Conservation (phyloP, 345 rosid genomes). For the Toxicodendron radicans region DNA sequence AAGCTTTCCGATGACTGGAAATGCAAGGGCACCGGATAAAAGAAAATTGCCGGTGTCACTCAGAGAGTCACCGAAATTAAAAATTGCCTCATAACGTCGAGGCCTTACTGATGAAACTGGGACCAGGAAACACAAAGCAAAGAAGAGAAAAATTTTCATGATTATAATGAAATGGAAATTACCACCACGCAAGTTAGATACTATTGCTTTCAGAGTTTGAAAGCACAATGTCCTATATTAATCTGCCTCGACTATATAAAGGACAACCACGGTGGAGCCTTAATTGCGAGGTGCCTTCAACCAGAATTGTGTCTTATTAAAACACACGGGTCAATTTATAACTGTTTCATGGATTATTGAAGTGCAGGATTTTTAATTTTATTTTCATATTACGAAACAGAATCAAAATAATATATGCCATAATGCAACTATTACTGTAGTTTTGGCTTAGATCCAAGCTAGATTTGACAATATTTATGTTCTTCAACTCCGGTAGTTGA, state of each 20-base stretch:
- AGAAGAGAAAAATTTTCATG: constrained; percentile 7
- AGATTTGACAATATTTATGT: neutral
- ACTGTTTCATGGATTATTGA: too few species aligned
- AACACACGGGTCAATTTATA: too few species aligned
- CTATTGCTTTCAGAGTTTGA: neutral
- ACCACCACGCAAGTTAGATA: neutral
- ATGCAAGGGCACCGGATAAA: constrained; percentile 43
- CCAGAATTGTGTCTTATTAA: constrained; percentile 14
- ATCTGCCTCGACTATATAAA: neutral
- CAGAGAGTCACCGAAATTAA: constrained; percentile 78
- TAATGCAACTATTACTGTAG: too few species aligned
- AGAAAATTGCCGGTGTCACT: constrained; percentile 79
- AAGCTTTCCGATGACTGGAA: constrained; percentile 49
- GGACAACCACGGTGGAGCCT: neutral
- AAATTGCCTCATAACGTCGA: constrained; percentile 54
- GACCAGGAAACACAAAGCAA: constrained; percentile 11
- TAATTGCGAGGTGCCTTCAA: neutral
- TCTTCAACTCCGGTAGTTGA: neutral
- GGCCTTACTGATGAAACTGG: constrained; percentile 26
- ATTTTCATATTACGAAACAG: too few species aligned
- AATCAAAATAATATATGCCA: too few species aligned
- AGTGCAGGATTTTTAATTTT: too few species aligned
- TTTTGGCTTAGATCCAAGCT: too few species aligned
- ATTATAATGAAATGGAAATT: neutral
- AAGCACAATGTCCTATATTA: neutral